Conservation (phyloP, 2,329 filamentous ascomycete genomes). For the Xylariales sp. region DNA sequence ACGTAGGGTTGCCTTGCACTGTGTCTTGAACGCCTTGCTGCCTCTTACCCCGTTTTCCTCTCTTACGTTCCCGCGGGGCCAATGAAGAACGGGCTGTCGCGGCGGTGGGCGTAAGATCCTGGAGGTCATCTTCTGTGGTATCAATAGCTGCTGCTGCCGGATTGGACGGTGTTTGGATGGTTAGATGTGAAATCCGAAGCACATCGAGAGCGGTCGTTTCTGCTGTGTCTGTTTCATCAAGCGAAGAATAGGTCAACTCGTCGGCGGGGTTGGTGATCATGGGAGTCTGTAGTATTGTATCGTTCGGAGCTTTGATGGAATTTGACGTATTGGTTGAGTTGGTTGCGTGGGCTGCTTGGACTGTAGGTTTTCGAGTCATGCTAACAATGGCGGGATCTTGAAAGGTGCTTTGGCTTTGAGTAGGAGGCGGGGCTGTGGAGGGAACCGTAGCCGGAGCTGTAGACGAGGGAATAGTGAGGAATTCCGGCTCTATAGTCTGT, state of each 20-base stretch:
- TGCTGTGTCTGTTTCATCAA: slow-evolving; percentile 44
- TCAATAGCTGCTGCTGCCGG: slow-evolving; percentile 24
- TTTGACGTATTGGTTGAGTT: slow-evolving; percentile 36
- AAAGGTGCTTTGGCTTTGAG: slow-evolving; percentile 61
- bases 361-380: slow-evolving; percentile 61
- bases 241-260: slow-evolving; percentile 43
- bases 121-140: slow-evolving; percentile 41
- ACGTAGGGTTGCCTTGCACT: slow-evolving; percentile 37
- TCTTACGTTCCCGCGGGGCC: slow-evolving; percentile 39
- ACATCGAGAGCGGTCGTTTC: slow-evolving; percentile 21
- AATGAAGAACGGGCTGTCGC: slow-evolving; percentile 29
- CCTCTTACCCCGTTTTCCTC: slow-evolving; percentile 43
- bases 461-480: slow-evolving; percentile 29
- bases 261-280: slow-evolving; percentile 43
- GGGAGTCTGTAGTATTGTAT: slow-evolving; percentile 48
- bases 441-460: slow-evolving; percentile 41
- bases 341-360: slow-evolving; percentile 41
- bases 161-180: slow-evolving; percentile 36
- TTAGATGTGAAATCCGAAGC: slow-evolving; percentile 34
- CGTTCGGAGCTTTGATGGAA: slow-evolving; percentile 48
- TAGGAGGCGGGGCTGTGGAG: slow-evolving; percentile 41
- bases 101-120: slow-evolving; percentile 38
- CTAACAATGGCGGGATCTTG: slow-evolving; percentile 88
- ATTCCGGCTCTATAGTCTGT: slow-evolving; percentile 10
- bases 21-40: slow-evolving; percentile 35